Evolutionary conservation across 805 yeast species (phyloP).

Genomic region (Myxozyma neglecta): DNA sequence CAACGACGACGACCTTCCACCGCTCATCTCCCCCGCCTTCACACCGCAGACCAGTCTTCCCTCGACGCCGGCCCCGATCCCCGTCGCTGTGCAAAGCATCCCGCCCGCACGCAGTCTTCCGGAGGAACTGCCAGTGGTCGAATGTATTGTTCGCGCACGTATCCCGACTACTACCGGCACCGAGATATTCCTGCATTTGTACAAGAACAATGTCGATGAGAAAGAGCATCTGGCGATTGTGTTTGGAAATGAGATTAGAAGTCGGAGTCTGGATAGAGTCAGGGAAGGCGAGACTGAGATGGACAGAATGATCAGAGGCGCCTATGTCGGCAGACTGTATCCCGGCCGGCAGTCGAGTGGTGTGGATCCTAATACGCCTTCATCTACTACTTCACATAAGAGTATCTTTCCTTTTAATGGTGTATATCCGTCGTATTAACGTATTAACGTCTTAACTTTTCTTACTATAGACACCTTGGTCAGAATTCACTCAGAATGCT

Average conservation of each 20-base stretch:
- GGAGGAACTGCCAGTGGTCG: constrained; percentile 64
- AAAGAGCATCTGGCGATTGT: constrained; percentile 97
- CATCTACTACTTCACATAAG: neutral
- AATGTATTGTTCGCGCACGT: constrained; percentile 90
- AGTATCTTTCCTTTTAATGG: neutral
- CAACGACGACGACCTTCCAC: constrained; percentile 3
- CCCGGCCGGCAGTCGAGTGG: constrained; percentile 75
- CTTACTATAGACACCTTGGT: constrained; percentile 49
- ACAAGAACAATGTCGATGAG: constrained; percentile 78
- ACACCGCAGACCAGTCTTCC: constrained; percentile 24
- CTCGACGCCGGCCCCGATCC: constrained; percentile 29
- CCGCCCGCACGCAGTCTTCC: constrained; percentile 30
- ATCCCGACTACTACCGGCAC: constrained; percentile 96
- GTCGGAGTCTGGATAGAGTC: constrained; percentile 63
- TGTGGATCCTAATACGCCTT: constrained; percentile 10
- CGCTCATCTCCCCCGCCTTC: constrained; percentile 26
- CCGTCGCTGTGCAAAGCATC: constrained; percentile 8
- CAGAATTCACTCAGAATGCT: constrained; percentile 94
- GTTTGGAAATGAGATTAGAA: constrained; percentile 87
- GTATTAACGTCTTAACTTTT: neutral
- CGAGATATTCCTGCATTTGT: constrained; percentile 87
- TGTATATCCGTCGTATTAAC: neutral
- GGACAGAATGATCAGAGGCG: constrained; percentile 98
- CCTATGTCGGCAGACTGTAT: constrained; percentile 82
- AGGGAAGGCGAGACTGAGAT: constrained; percentile 76